These are phyloP conservation scores for Brassica incana DNA, from an alignment of 345 rosid species.

Conservation along the genomic window DNA sequence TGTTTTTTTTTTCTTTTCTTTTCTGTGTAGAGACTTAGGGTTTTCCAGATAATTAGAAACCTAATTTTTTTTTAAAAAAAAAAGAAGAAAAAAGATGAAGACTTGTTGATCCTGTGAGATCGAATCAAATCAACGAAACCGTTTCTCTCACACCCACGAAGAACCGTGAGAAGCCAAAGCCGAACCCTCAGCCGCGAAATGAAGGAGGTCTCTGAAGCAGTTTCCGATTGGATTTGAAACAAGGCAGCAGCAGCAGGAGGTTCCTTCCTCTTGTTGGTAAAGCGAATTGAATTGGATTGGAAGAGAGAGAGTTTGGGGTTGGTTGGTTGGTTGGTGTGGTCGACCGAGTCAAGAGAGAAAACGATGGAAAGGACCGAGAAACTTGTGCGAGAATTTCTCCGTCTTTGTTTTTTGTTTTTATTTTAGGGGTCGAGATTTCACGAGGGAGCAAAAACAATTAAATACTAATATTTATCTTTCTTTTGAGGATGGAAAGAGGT, in stretches of 20 bases:
- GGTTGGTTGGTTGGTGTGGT: slow-evolving; percentile 35
- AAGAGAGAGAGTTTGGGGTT: slow-evolving; percentile 7
- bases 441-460: background rate
- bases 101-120: background rate
- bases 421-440: slow-evolving; percentile 33
- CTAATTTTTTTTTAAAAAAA: background rate
- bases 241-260: background rate
- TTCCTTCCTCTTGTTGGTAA: slow-evolving; percentile 3
- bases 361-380: slow-evolving; percentile 36
- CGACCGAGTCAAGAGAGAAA: slow-evolving; percentile 47
- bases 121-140: background rate
- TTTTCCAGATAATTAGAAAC: slow-evolving; percentile 26
- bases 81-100: background rate
- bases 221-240: background rate
- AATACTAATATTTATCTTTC: background rate
- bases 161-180: slow-evolving; percentile 33
- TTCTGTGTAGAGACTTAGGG: slow-evolving; percentile 37
- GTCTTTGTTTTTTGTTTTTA: background rate
- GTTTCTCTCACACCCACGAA: background rate
- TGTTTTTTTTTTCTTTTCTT: background rate
- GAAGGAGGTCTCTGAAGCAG: slow-evolving; percentile 27
- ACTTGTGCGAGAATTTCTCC: slow-evolving; percentile 14
- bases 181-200: slow-evolving; percentile 33
- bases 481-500: background rate
- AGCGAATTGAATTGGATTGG: slow-evolving; percentile 20